Percentiles rank a stretch among this genome's conserved stretches.
Conservation (phyloP, 805 yeast genomes). For the Blastobotrys attinorum region DNA sequence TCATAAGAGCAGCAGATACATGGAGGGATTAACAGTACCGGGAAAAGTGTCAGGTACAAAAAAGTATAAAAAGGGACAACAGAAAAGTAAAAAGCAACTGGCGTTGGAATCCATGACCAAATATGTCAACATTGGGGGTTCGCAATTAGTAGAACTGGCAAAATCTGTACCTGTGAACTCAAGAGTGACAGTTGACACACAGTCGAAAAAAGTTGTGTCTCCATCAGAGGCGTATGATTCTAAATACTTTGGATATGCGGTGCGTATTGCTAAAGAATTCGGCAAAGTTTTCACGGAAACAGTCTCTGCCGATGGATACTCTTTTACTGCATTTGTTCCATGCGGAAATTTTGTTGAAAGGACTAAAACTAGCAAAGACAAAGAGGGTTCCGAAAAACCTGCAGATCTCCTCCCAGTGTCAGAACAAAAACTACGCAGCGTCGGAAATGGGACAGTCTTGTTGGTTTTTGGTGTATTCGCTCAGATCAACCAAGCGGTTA, state of each 20-base stretch:
- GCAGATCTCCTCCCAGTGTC: conserved; percentile 16
- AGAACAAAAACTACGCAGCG: conserved; percentile 19
- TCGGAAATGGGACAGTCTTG: conserved; percentile 31
- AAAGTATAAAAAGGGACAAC: conserved; percentile 27
- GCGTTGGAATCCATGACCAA: conserved; percentile 51
- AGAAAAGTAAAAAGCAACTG: conserved; percentile 42
- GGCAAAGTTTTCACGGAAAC: conserved; percentile 65
- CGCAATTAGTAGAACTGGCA: conserved; percentile 47
- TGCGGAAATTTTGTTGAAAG: conserved; percentile 66
- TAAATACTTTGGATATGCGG: conserved; percentile 49
- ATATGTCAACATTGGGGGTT: conserved; percentile 68
- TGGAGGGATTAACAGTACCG: conserved; percentile 58
- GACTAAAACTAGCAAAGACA: conserved; percentile 24
- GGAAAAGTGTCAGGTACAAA: conserved; percentile 14
- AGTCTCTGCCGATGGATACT: conserved; percentile 58
- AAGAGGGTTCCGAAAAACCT: conserved; percentile 10
- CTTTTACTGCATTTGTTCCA: conserved; percentile 54
- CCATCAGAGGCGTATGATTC: conserved; percentile 56
- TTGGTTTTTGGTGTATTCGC: conserved; percentile 58
- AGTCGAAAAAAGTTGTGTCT: conserved; percentile 55
- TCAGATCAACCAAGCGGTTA: conserved; percentile 48
- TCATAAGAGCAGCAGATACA: conserved; percentile 35
- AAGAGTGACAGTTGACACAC: conserved; percentile 70
- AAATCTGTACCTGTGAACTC: conserved; percentile 66
- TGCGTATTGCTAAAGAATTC: conserved; percentile 56